Base-by-base conservation (phyloP, 192 early-diverging fungal genomes). In the Backusella macrospora region DNA sequence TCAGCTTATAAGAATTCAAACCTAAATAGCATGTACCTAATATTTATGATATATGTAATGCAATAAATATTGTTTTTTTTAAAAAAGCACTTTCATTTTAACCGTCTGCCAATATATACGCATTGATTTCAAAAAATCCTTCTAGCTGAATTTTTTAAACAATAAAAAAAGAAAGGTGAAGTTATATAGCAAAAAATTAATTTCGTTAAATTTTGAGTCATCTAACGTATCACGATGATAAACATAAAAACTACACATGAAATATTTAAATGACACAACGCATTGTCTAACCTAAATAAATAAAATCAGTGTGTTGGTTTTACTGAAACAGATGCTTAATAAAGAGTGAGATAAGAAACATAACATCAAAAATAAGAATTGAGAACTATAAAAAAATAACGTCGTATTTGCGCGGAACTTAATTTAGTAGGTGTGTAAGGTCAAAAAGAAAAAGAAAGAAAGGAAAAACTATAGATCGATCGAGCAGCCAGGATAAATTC, bases 381-480 rank as follows among this genome's bases (percentile, higher is more conserved):
- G 52, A 59, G 10, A 1, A 26, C 10, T 59, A 59, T 59, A 4
- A 59, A 59, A 55, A 59, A 59, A 2, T 23, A 59, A 59, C 9
- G 10, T n/a, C 26, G 9, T 59, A 59, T 26, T 59, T 26, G 52
- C 26, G 9, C 52, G 21, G 52, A 59, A 26, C 21, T 59, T 59
- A 21, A 59, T 59, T 59, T 26, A 59, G 52, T 26, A 23, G 26
- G 52, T 23, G 52, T 3, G 52, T 23, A 59, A 59, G 23, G 52
- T 21, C 21, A 59, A 52, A 52, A 18, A 52, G 16, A 52, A 52
- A 52, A 55, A 23, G 52, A 55, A 55, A 23, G n/a, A n/a, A n/a
- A n/a, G n/a, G n/a, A 55, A 16, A 52, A 55, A 55, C 16, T 21
- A 55, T 55, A 55, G 52, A 55, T 55, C 52, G 52, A 55, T 55